Percentiles rank a stretch among this genome's conserved stretches.
Conservation (phyloP, 2,329 filamentous ascomycete species). For the Penicillium vulpinum region DNA sequence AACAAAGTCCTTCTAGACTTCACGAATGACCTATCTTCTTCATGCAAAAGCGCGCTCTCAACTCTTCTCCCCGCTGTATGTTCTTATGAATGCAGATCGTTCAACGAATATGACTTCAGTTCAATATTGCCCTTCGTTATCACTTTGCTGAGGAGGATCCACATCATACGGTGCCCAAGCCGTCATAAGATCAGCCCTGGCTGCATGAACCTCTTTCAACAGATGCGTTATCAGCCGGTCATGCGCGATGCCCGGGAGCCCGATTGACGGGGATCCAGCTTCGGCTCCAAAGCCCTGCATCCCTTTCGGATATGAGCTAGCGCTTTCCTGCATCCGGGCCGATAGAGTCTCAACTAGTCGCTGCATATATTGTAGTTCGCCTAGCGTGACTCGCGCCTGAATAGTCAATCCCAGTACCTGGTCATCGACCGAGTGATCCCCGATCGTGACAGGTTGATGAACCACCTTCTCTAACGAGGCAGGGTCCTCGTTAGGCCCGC, state of each 20-base stretch:
- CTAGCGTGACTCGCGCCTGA: constrained; percentile 4
- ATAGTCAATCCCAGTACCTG: constrained; percentile 1
- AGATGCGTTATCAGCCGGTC: not conserved
- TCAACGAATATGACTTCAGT: not conserved
- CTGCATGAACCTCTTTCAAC: not conserved
- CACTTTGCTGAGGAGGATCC: not conserved
- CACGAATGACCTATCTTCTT: too few relatives aligned
- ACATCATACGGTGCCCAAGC: not conserved
- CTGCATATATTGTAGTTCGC: constrained; percentile 7
- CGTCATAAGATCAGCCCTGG: not conserved
- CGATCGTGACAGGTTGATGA: constrained; percentile 9
- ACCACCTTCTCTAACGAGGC: not conserved
- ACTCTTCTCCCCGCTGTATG: not conserved
- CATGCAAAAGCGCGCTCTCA: not conserved
- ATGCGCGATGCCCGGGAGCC: not conserved
- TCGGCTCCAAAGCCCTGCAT: not conserved
- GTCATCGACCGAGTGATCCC: constrained; percentile 10
- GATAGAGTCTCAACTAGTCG: constrained; percentile 8
- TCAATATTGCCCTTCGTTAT: not conserved
- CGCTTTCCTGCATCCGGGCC: constrained; percentile 3
- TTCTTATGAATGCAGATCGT: not conserved
- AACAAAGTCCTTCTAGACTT: too few relatives aligned
- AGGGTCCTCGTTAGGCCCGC: not conserved
- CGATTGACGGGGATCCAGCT: not conserved
- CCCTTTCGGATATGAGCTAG: not conserved